phyloP scores from a whole-genome alignment of 306 rosid genomes.

The Prunus kanzakura region DNA sequence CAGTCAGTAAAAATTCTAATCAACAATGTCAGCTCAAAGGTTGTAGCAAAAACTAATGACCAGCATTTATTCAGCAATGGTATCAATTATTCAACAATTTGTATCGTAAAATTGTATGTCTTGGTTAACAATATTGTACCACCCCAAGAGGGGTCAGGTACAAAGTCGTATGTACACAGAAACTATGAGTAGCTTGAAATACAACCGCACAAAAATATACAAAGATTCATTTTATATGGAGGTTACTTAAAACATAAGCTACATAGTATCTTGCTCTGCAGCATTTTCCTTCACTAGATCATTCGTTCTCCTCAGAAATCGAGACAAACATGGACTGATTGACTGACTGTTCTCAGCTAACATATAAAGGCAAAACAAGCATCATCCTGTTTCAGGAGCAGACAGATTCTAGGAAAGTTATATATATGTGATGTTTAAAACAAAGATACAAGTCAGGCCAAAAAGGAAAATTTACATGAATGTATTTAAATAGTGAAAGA shows the following conservation, averaged over 20 bases:
- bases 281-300: conserved; percentile 37
- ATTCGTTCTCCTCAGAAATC: conserved; percentile 52
- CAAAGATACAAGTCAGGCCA: background rate
- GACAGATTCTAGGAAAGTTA: background rate
- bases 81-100: background rate
- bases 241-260: conserved; percentile 26
- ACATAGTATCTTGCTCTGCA: conserved; percentile 45
- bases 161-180: background rate
- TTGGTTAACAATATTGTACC: background rate
- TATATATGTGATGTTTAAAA: background rate
- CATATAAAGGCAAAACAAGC: conserved; percentile 80
- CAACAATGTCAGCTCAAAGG: background rate
- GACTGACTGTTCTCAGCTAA: conserved; percentile 53
- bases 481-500: background rate
- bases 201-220: background rate
- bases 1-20: background rate
- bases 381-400: conserved; percentile 51
- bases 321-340: conserved; percentile 40
- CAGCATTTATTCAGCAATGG: background rate
- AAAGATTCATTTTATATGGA: background rate
- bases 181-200: background rate
- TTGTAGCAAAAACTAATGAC: background rate
- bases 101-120: background rate
- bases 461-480: background rate
- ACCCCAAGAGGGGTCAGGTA: background rate